Evolutionary conservation across 352 stramenopile species (phyloP).

Genomic region (Pythium aristosporum): DNA sequence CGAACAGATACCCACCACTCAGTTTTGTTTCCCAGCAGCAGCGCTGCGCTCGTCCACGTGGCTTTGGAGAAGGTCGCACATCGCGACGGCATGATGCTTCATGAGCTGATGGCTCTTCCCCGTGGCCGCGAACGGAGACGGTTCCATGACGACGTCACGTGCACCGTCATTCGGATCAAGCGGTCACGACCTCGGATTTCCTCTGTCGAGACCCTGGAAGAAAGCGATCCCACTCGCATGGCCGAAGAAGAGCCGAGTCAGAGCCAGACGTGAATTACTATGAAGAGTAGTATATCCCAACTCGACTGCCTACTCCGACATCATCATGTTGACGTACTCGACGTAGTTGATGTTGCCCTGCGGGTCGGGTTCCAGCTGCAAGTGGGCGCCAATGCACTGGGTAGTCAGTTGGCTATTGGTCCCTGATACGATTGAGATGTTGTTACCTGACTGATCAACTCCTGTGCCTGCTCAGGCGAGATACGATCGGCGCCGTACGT

Average conservation of each 20-base stretch:
- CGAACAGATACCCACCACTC: constrained; percentile 12
- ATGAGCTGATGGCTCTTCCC: constrained; percentile 61
- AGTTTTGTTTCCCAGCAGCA: constrained; percentile 50
- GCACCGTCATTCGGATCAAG: constrained; percentile 68
- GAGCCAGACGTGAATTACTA: constrained; percentile 8
- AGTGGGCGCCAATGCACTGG: background rate
- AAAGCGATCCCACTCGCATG: constrained; percentile 7
- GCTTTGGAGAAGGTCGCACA: constrained; percentile 70
- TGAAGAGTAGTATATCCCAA: background rate
- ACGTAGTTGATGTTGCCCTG: constrained; percentile 93
- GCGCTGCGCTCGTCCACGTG: constrained; percentile 64
- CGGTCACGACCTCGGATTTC: constrained; percentile 3
- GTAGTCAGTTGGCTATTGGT: background rate
- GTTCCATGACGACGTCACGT: constrained; percentile 82
- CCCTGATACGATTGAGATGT: background rate
- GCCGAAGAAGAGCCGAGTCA: constrained; percentile 9
- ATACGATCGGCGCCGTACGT: constrained; percentile 91
- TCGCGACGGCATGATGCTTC: constrained; percentile 64
- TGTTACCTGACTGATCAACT: constrained; percentile 87
- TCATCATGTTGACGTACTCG: constrained; percentile 96
- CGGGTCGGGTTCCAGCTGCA: constrained; percentile 88
- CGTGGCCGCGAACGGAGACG: constrained; percentile 47
- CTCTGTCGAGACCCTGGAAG: constrained; percentile 17
- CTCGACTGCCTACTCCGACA: constrained; percentile 59
- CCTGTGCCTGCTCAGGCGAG: constrained; percentile 87